A percentile compares a stretch with the other conserved stretches of the same genome.
phyloP scores from a whole-genome alignment of 2,329 filamentous ascomycete genomes.

The Blumeria graminis region DNA sequence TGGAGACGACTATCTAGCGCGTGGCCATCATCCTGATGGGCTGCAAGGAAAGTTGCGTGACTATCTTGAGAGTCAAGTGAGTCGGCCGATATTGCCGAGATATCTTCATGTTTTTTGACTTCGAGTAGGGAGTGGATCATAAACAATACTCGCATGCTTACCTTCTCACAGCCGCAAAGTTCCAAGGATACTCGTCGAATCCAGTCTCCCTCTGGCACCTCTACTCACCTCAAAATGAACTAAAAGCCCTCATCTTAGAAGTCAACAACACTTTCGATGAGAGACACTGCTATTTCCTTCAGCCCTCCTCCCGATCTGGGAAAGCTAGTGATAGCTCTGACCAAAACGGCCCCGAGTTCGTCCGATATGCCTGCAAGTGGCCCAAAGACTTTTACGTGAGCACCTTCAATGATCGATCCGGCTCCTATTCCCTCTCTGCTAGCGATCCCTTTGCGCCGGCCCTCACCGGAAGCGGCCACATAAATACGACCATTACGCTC shows the following conservation, averaged over 20 bases:
- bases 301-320: constrained; percentile 15
- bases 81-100: background rate
- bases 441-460: constrained; percentile 22
- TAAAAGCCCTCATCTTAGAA: constrained; percentile 44
- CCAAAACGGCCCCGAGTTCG: constrained; percentile 2
- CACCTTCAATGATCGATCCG: constrained; percentile 42
- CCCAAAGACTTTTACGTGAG: constrained; percentile 55
- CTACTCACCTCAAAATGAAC: constrained; percentile 30
- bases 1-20: constrained; percentile 33
- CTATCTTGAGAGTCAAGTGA: constrained; percentile 32
- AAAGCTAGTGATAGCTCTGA: background rate
- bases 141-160: constrained; percentile 41
- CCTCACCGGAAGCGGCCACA: constrained; percentile 15
- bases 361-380: constrained; percentile 27
- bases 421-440: constrained; percentile 26
- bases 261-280: constrained; percentile 61
- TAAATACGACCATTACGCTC: constrained; percentile 37
- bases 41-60: constrained; percentile 36
- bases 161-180: constrained; percentile 43
- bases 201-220: constrained; percentile 63
- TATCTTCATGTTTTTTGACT: constrained; percentile 4
- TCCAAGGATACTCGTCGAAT: constrained; percentile 49
- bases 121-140: constrained; percentile 28
- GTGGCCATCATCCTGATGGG: constrained; percentile 25
- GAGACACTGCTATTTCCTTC: constrained; percentile 38